Evolutionary conservation across 2,329 filamentous ascomycete species (phyloP).

Genomic region (Paecilomyces formosus): DNA sequence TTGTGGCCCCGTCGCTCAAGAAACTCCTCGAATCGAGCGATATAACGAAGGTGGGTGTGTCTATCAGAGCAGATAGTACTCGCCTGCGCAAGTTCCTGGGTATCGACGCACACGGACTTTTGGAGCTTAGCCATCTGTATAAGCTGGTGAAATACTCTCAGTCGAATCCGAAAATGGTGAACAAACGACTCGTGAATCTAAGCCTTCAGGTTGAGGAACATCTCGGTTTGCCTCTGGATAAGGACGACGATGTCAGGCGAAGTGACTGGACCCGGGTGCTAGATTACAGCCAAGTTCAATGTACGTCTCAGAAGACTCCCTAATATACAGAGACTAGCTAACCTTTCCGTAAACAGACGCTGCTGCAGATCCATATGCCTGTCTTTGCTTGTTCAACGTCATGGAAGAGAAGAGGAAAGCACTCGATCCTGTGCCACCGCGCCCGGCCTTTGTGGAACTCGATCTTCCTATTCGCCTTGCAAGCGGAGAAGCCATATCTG

Average conservation of each 20-base stretch:
- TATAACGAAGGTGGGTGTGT: constrained; percentile 70
- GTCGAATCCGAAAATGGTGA: constrained; percentile 50
- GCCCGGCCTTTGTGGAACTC: constrained; percentile 61
- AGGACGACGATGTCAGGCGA: constrained; percentile 60
- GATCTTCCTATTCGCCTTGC: constrained; percentile 55
- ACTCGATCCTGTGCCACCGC: constrained; percentile 63
- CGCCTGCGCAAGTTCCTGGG: constrained; percentile 60
- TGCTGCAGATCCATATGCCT: constrained; percentile 77
- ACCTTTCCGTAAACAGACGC: constrained; percentile 48
- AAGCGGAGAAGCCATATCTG: constrained; percentile 25
- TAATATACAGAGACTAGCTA: not conserved
- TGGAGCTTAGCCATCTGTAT: constrained; percentile 79
- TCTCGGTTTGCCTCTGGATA: constrained; percentile 67
- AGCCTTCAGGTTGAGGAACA: constrained; percentile 63
- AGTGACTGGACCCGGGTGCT: constrained; percentile 67
- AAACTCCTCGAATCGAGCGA: constrained; percentile 62
- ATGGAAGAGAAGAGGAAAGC: constrained; percentile 61
- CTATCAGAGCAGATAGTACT: constrained; percentile 62
- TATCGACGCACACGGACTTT: constrained; percentile 58
- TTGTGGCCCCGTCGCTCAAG: constrained; percentile 65
- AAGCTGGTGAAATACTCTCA: constrained; percentile 64
- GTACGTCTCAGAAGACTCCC: constrained; percentile 44
- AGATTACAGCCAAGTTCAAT: constrained; percentile 57
- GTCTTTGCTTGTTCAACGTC: constrained; percentile 62
- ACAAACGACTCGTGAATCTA: constrained; percentile 59